Evolutionary conservation across 805 yeast species (phyloP), one percentile per base, ranked within the genome.

Genomic region (Candida patagonica): DNA sequence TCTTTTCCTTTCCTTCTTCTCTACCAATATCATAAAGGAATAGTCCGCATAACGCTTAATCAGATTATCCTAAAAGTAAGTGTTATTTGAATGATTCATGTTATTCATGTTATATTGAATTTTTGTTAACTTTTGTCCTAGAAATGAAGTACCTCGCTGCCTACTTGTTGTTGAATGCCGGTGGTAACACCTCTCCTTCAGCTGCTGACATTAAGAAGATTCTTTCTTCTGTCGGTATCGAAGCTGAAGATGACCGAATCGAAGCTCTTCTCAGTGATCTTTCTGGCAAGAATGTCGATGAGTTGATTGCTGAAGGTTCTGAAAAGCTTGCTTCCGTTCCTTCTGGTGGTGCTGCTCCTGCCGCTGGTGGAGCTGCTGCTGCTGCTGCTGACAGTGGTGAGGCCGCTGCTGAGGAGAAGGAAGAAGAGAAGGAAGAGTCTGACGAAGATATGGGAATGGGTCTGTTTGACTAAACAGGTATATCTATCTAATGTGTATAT

Each of bases 81-180:
- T 30, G 22, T 13, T 78, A 78, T 80, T 75, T 36, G 38, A 38
- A 30, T 26, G 12, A 24, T 24, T 24, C 12, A 24, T 24, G 8
- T 12, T 24, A 24, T 24, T 24, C 8, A 24, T 9, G 17, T 25
- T 24, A 20, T 24, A 16, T 9, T 30, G 41, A 38, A 5, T 23
- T 26, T 19, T 12, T n/a, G 15, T n/a, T 21, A 21, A 20, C 40
- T 22, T 8, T n/a, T 27, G 20, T 26, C 17, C 17, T 30, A n/a
- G 39, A n/a, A 65, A 75, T 87, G 96, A 92, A 87, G 84, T 89
- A 89, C 80, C 82, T 92, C 74, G 98, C 98, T 74, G 97, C 98
- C 71, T 92, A 92, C 78, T 82, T 92, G 72, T 82, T 89, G 74
- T 80, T 92, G 72, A 87, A 81, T 74, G 87, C 92, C 69, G 95